phyloP scores from a whole-genome alignment of 306 rosid species.

The Spatholobus suberectus region DNA sequence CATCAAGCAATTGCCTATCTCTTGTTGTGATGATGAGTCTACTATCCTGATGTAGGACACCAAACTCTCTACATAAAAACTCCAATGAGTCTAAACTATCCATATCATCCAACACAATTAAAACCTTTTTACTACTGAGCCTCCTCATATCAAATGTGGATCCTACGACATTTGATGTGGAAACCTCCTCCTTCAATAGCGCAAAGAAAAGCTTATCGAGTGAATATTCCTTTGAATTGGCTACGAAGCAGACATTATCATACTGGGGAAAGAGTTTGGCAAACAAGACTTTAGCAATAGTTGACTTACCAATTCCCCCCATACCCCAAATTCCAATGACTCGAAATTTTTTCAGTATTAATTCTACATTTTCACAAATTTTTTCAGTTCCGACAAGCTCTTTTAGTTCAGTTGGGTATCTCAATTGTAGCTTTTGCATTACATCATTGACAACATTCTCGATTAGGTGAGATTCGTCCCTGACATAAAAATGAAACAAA shows the following conservation, averaged over 20 bases:
- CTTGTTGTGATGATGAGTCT: constrained; percentile 36
- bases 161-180: background rate
- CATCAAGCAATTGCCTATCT: background rate
- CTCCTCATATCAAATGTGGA: background rate
- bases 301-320: constrained; percentile 45
- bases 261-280: constrained; percentile 18
- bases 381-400: constrained; percentile 20
- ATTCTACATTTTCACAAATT: background rate
- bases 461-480: constrained; percentile 23
- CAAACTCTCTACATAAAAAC: too few species aligned
- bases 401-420: background rate
- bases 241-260: constrained; percentile 22
- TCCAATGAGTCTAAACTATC: too few species aligned
- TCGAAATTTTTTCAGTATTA: background rate
- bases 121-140: constrained; percentile 9
- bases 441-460: constrained; percentile 28
- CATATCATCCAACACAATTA: constrained; percentile 35
- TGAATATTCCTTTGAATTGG: background rate
- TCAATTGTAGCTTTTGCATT: background rate
- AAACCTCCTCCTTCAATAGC: background rate
- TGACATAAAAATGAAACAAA: background rate
- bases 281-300: constrained; percentile 38
- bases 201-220: constrained; percentile 10
- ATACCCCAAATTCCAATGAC: constrained; percentile 49
- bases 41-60: too few species aligned